Base-by-base conservation (phyloP, 345 rosid genomes). In the Draba incana region DNA sequence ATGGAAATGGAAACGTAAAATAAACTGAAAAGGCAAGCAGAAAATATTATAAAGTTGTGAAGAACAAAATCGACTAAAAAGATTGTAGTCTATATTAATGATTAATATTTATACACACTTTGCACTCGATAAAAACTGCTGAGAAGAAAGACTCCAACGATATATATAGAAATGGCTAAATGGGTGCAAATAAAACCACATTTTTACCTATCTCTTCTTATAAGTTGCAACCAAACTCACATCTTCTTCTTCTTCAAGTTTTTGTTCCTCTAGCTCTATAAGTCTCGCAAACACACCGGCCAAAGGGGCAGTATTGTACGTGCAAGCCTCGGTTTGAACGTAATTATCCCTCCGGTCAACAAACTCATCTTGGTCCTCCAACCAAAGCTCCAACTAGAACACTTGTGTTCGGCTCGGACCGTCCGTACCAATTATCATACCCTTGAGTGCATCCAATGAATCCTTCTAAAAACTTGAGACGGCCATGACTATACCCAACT, bases 401-500 rank as follows among this genome's bases (percentile, higher is more conserved):
- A 77, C 86, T 84, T 8, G 89, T 90, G 71, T 92, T 86, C 0
- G 84, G 78, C 11, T 70, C 77, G 23, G 77, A 56, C 56, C 73
- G 75, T 54, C 77, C 68, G 54, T 57, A 86, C 88, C 90, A 89
- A 31, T 35, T 2, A 30, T 82, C 77, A 65, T 86, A 91, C 14
- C 99, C 97, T 71, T 93, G 95, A 3, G 89, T 93, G 79, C 99
- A 91, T 81, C 99, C 97, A 11, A 93, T 88, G 77, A 94, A 94
- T 68, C 84, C 99, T 62, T 82, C 0, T 20, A 20, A 20, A 20
- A 20, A 20, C 0, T 20, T 20, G 20, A 20, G 20, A 20, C 20
- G 20, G 20, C 20, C 20, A 20, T 20, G 49, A 20, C 99, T 98
- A 30, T 75, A 85, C 3, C 99, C 97, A 1, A 89, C 97, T 43